A percentile compares a stretch with the other conserved stretches of the same genome.
phyloP scores from a whole-genome alignment of 139 green algal genomes.

The Asterochloris sp. region DNA sequence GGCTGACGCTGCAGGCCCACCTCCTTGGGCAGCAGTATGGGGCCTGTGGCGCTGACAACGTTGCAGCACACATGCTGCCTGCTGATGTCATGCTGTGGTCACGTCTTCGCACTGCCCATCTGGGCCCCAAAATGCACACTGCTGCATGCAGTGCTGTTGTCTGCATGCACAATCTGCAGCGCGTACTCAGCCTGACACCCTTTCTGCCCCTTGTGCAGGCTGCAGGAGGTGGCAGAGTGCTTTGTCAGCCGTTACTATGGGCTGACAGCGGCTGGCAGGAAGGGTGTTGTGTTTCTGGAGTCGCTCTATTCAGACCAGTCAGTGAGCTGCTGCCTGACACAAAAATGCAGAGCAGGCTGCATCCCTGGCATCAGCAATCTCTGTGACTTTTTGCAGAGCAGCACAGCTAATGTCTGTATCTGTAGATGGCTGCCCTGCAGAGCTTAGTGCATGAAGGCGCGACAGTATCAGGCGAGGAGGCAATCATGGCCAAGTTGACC shows the following conservation, averaged over 20 bases:
- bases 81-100: too few relatives aligned
- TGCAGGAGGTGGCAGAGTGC: not conserved
- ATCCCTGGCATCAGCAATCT: not conserved
- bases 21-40: too few relatives aligned
- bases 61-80: too few relatives aligned
- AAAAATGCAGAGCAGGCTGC: not conserved
- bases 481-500: slow-evolving; percentile 46
- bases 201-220: too few relatives aligned
- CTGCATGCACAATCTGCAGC: too few relatives aligned
- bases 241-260: slow-evolving; percentile 3
- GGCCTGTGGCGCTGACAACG: too few relatives aligned
- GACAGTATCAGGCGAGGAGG: slow-evolving; percentile 22
- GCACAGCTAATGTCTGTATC: not conserved
- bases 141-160: too few relatives aligned
- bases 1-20: too few relatives aligned
- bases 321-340: not conserved
- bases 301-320: not conserved
- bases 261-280: not conserved
- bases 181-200: too few relatives aligned
- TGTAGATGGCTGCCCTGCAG: slow-evolving; percentile 14
- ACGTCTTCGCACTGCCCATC: too few relatives aligned
- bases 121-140: too few relatives aligned
- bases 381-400: slow-evolving; percentile 2
- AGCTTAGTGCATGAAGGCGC: slow-evolving; percentile 50
- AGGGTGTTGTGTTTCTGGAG: not conserved